Evolutionary conservation across 2,329 filamentous ascomycete species (phyloP), one percentile per base, ranked within the genome.

Genomic region (Pyrenophora graminea): DNA sequence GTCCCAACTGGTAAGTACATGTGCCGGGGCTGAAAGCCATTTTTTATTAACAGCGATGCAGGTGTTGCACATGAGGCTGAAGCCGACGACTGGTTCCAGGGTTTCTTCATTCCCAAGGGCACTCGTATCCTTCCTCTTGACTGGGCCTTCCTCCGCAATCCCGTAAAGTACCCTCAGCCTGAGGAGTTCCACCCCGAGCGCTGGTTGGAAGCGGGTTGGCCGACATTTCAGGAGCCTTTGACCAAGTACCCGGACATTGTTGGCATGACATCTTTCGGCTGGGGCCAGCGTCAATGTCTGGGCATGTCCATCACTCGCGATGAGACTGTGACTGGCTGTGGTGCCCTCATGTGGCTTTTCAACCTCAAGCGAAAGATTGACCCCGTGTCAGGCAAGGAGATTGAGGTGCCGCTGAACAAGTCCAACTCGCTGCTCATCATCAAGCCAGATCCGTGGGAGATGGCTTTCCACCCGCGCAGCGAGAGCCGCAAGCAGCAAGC

Each of bases 161-260:
- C 80, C 1, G 72, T 71, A 31, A 81, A 79, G 48, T 88, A 88
- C 62, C 84, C 84, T 1, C 81, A 87, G 61, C 81, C 83, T n/a
- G 83, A 88, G 40, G 78, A 72, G 58, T 88, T 80, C 72, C 80
- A 77, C 23, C 85, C 85, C 0, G 84, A 86, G 59, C 79, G 85
- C 33, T 88, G 82, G 76, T 77, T 88, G 9, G 80, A 85, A 58
- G 71, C 81, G n/a, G 74, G 73, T 17, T 88, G 81, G 78, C 85
- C 85, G 0, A 85, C 85, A 0, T 87, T 82, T 72, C 82, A 86
- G 62, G 84, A 83, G 62, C 85, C 85, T 0, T 77, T 87, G n/a
- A 80, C 80, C 2, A 78, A 80, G 48, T 86, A 82, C 62, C 85
- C 85, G 13, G 85, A 81, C 68, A 80, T 87, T 64, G 82, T 84